phyloP scores from a whole-genome alignment of 2,329 filamentous ascomycete genomes.

The Magnaporthiopsis incrustans region DNA sequence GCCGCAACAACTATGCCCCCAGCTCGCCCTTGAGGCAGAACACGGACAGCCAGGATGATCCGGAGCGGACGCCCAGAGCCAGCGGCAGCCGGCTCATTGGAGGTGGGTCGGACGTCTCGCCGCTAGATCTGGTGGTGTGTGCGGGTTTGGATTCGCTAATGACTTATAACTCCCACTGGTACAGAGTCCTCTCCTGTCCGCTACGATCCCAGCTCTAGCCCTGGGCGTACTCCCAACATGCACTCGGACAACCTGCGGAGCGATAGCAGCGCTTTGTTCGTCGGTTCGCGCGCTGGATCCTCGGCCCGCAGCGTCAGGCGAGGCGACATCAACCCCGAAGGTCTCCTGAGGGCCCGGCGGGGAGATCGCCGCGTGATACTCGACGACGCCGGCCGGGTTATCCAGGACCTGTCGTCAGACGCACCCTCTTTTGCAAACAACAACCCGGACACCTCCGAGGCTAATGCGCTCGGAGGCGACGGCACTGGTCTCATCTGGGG shows the following conservation, averaged over 20 bases:
- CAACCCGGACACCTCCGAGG: slow-evolving; percentile 84
- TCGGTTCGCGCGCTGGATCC: slow-evolving; percentile 50
- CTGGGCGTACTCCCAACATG: slow-evolving; percentile 50
- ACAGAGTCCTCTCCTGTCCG: slow-evolving; percentile 86
- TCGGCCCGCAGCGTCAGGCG: slow-evolving; percentile 54
- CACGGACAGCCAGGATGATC: slow-evolving; percentile 45
- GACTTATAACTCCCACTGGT: too few relatives aligned
- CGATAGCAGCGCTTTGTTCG: slow-evolving; percentile 81
- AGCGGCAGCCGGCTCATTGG: slow-evolving; percentile 46
- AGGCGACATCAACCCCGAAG: slow-evolving; percentile 81
- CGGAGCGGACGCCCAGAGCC: slow-evolving; percentile 63
- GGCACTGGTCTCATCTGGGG: slow-evolving; percentile 89
- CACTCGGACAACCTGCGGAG: slow-evolving; percentile 64
- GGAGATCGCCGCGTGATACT: slow-evolving; percentile 48
- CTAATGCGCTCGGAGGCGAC: slow-evolving; percentile 74
- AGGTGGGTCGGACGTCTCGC: slow-evolving; percentile 41
- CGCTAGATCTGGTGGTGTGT: too few relatives aligned
- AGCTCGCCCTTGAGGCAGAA: slow-evolving; percentile 54
- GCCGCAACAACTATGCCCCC: slow-evolving; percentile 28
- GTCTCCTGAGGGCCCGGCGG: slow-evolving; percentile 48
- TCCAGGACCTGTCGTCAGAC: slow-evolving; percentile 50
- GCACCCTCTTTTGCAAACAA: slow-evolving; percentile 52
- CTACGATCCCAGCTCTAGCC: slow-evolving; percentile 86
- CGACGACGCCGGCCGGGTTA: slow-evolving; percentile 49
- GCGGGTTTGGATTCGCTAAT: background rate